Evolutionary conservation across 768 basidiomycete species (phyloP).

Genomic region (Leccinellum albellum): DNA sequence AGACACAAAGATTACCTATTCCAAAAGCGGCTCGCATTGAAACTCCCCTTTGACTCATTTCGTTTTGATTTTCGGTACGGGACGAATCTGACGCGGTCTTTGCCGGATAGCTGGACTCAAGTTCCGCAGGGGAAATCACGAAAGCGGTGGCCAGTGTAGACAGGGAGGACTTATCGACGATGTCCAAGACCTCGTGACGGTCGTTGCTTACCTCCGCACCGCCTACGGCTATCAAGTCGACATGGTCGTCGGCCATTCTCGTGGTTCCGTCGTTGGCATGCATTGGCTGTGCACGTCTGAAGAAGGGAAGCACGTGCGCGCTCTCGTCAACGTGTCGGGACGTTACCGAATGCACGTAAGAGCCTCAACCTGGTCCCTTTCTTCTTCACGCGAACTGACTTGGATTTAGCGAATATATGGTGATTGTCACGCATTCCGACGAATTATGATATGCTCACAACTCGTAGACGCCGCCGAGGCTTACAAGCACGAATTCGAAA

Average conservation of each 20-base stretch:
- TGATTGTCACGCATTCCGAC: slow-evolving; percentile 2
- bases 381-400: neutral
- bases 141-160: slow-evolving; percentile 65
- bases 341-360: slow-evolving; percentile 77
- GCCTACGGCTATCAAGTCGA: slow-evolving; percentile 66
- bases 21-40: slow-evolving; percentile 64
- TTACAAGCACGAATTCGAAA: slow-evolving; percentile 50
- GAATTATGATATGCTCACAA: slow-evolving; percentile 1
- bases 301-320: slow-evolving; percentile 52
- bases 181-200: slow-evolving; percentile 59
- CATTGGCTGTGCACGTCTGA: slow-evolving; percentile 65
- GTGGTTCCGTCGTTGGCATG: slow-evolving; percentile 65
- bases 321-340: slow-evolving; percentile 71
- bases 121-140: slow-evolving; percentile 63
- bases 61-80: slow-evolving; percentile 82
- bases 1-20: slow-evolving; percentile 87
- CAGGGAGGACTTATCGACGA: slow-evolving; percentile 59
- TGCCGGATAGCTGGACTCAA: slow-evolving; percentile 3
- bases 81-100: neutral
- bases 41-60: slow-evolving; percentile 73
- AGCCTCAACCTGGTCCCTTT: slow-evolving; percentile 10
- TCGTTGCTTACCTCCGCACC: slow-evolving; percentile 57
- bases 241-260: slow-evolving; percentile 74
- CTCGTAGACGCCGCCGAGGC: slow-evolving; percentile 18
- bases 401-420: slow-evolving; percentile 26